Conservation (phyloP, 371 early-diverging fungal genomes). For the Dichotomocladium elegans region DNA sequence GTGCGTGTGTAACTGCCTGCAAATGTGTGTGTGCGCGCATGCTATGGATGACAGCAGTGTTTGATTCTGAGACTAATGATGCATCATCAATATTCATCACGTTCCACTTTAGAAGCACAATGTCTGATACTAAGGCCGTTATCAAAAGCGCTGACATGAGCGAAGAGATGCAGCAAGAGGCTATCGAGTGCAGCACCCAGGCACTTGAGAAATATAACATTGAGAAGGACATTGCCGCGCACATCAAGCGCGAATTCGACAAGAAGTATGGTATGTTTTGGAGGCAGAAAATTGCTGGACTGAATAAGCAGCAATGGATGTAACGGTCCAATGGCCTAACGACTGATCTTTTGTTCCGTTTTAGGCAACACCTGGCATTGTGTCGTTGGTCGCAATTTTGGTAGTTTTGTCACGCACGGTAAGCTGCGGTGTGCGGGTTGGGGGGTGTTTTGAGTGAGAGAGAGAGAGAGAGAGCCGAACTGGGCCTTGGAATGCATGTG, state of each 20-base stretch:
- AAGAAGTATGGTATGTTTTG: slow-evolving; percentile 76
- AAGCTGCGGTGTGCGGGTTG: slow-evolving; percentile 13
- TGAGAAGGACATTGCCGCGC: slow-evolving; percentile 96
- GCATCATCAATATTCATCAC: background rate
- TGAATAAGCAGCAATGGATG: no score
- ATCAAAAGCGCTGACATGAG: slow-evolving; percentile 98
- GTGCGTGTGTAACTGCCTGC: no score
- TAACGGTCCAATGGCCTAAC: no score
- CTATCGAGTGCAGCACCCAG: slow-evolving; percentile 86
- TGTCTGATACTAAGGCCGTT: slow-evolving; percentile 77
- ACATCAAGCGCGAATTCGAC: slow-evolving; percentile 97
- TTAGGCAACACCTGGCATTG: slow-evolving; percentile 94
- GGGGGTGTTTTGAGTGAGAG: background rate
- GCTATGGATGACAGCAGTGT: no score
- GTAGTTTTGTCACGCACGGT: slow-evolving; percentile 97
- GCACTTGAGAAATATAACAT: slow-evolving; percentile 93
- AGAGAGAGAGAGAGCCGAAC: background rate
- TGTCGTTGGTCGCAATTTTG: slow-evolving; percentile 97
- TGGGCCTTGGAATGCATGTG: no score
- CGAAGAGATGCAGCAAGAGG: slow-evolving; percentile 96
- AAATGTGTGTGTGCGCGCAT: no score
- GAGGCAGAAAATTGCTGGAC: no score
- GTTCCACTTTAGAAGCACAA: slow-evolving; percentile 7
- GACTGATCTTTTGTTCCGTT: background rate
- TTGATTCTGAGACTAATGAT: no score